These are phyloP conservation scores for Pezicula radicicola DNA, from an alignment of 2,329 filamentous ascomycete genomes.

Conservation along the genomic window DNA sequence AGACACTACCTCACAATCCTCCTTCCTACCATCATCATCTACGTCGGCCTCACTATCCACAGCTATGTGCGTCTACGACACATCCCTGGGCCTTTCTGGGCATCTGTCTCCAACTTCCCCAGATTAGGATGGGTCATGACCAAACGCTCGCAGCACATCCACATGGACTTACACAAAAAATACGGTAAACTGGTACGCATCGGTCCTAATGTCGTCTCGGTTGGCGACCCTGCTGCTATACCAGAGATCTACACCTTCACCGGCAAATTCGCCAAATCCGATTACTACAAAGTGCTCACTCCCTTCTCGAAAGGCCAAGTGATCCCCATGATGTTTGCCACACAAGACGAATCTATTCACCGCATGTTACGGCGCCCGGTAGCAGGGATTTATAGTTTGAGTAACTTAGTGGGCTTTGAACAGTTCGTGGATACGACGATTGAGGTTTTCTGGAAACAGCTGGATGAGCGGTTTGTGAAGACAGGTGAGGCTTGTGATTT, in stretches of 20 bases:
- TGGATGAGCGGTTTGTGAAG: not conserved
- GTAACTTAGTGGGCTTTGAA: not conserved
- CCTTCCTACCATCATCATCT: too few relatives aligned
- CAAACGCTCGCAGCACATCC: not conserved
- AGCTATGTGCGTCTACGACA: not conserved
- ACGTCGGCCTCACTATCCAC: too few relatives aligned
- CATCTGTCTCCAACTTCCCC: not conserved
- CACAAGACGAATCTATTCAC: conserved; percentile 1
- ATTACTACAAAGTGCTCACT: too few relatives aligned
- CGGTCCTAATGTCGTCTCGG: conserved; percentile 41
- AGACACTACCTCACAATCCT: too few relatives aligned
- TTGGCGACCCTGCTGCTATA: conserved; percentile 34
- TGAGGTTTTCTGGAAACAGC: not conserved
- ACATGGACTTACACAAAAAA: conserved; percentile 35
- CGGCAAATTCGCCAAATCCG: conserved; percentile 33
- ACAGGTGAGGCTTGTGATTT: conserved; percentile 41
- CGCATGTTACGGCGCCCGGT: not conserved
- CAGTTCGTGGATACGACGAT: not conserved
- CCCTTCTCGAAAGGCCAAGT: too few relatives aligned
- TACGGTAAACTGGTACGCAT: conserved; percentile 41
- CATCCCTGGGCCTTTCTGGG: not conserved
- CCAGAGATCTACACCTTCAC: conserved; percentile 36
- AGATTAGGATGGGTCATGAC: not conserved
- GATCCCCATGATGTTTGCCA: not conserved
- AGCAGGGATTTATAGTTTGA: not conserved